These are phyloP conservation scores for Pezicula rhizophila DNA, from an alignment of 2,329 filamentous ascomycete genomes.

Conservation along the genomic window DNA sequence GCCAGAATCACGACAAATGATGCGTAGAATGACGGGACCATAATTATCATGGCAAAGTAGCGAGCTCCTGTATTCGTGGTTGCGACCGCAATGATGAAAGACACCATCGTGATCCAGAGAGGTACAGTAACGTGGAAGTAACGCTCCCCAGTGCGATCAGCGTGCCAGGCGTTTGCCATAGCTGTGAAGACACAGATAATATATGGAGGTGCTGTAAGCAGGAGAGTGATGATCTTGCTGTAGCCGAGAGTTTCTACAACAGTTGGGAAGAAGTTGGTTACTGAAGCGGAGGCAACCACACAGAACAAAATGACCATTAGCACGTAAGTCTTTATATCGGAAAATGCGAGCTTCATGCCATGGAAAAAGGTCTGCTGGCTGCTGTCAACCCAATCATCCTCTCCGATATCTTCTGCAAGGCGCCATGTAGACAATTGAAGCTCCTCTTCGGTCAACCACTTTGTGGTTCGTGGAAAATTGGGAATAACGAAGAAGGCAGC, in stretches of 20 bases:
- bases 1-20: constrained; percentile 28
- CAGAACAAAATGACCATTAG: constrained; percentile 24
- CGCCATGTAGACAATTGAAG: constrained; percentile 29
- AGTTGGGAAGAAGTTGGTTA: constrained; percentile 32
- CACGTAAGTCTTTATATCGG: constrained; percentile 27
- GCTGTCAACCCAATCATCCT: constrained; percentile 27
- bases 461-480: constrained; percentile 34
- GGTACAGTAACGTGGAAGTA: constrained; percentile 30
- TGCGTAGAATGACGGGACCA: constrained; percentile 34
- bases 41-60: constrained; percentile 37
- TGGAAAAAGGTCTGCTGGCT: constrained; percentile 27
- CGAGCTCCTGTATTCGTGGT: constrained; percentile 33
- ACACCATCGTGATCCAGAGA: constrained; percentile 27
- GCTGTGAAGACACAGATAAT: constrained; percentile 32
- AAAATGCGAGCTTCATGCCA: constrained; percentile 25
- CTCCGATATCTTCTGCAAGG: constrained; percentile 31
- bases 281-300: constrained; percentile 31
- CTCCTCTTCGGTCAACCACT: constrained; percentile 24
- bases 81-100: constrained; percentile 30
- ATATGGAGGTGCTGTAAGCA: constrained; percentile 42
- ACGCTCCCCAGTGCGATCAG: constrained; percentile 31
- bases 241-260: constrained; percentile 29
- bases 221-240: constrained; percentile 33
- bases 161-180: constrained; percentile 30
- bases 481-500: constrained; percentile 32